A percentile compares a stretch with the other conserved stretches of the same genome.
phyloP scores from a whole-genome alignment of 495 filamentous ascomycete genomes.

The Staphylotrichum tortipilum region DNA sequence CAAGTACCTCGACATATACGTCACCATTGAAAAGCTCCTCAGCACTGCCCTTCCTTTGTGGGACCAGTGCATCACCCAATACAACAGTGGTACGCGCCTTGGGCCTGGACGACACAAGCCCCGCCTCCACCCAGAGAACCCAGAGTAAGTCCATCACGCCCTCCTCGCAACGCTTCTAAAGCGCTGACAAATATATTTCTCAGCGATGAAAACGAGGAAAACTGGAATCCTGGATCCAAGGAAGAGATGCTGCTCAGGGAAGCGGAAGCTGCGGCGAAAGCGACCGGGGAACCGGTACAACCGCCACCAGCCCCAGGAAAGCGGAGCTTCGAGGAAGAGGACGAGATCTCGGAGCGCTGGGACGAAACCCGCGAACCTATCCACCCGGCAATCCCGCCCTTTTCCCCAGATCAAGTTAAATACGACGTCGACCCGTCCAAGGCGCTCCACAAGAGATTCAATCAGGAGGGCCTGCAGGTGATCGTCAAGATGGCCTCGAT shows the following conservation, averaged over 20 bases:
- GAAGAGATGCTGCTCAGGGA: neutral
- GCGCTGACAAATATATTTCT: too few relatives aligned
- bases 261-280: neutral
- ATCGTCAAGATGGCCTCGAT: slow-evolving; percentile 59
- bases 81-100: slow-evolving; percentile 25
- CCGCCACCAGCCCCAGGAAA: neutral
- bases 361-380: slow-evolving; percentile 25
- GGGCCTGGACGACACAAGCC: neutral
- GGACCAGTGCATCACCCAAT: slow-evolving; percentile 41
- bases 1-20: slow-evolving; percentile 42
- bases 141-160: too few relatives aligned
- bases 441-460: slow-evolving; percentile 27
- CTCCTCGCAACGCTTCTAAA: too few relatives aligned
- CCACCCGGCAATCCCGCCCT: neutral
- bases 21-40: slow-evolving; percentile 45
- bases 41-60: slow-evolving; percentile 44
- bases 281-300: neutral
- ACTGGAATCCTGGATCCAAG: neutral
- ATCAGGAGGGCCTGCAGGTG: slow-evolving; percentile 43
- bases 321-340: neutral
- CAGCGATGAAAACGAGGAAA: neutral
- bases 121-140: neutral
- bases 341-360: slow-evolving; percentile 4
- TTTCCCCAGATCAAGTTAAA: slow-evolving; percentile 25
- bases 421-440: neutral